Conservation (phyloP, 352 stramenopile genomes). For the Globisporangium canariense region DNA sequence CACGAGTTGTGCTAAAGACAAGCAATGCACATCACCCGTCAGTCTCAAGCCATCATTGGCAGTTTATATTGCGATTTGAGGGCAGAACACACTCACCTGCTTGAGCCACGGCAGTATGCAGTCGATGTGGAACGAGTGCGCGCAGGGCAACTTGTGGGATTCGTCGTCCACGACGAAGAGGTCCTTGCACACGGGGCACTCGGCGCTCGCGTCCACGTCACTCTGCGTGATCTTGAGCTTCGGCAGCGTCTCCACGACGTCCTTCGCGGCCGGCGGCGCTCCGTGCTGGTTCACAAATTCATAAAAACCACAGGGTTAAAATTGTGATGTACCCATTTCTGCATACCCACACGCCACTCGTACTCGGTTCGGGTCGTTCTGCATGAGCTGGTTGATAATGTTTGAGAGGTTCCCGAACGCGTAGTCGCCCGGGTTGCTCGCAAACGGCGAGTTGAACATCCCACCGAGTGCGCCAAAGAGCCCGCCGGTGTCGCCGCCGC, state of each 20-base stretch:
- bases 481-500: constrained; percentile 34
- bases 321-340: background rate
- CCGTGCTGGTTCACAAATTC: constrained; percentile 48
- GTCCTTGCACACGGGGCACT: constrained; percentile 88
- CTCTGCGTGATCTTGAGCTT: constrained; percentile 69
- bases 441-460: constrained; percentile 34
- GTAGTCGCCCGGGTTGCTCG: constrained; percentile 75
- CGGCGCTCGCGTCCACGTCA: constrained; percentile 71
- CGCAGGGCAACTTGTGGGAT: constrained; percentile 66
- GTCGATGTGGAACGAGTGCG: constrained; percentile 79
- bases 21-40: background rate
- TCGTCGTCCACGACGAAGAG: constrained; percentile 78
- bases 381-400: constrained; percentile 88
- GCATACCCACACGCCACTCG: constrained; percentile 12
- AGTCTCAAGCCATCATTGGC: background rate
- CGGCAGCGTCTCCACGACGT: constrained; percentile 69
- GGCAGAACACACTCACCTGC: constrained; percentile 20
- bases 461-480: constrained; percentile 61
- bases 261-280: constrained; percentile 69
- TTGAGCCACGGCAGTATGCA: constrained; percentile 87
- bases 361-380: constrained; percentile 85
- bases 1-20: constrained; percentile 78
- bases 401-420: constrained; percentile 81
- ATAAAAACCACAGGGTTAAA: constrained; percentile 8
- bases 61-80: background rate